A percentile compares a stretch with the other conserved stretches of the same genome.
Conservation (phyloP, 495 filamentous ascomycete genomes). For the Penicillium cinerascens region DNA sequence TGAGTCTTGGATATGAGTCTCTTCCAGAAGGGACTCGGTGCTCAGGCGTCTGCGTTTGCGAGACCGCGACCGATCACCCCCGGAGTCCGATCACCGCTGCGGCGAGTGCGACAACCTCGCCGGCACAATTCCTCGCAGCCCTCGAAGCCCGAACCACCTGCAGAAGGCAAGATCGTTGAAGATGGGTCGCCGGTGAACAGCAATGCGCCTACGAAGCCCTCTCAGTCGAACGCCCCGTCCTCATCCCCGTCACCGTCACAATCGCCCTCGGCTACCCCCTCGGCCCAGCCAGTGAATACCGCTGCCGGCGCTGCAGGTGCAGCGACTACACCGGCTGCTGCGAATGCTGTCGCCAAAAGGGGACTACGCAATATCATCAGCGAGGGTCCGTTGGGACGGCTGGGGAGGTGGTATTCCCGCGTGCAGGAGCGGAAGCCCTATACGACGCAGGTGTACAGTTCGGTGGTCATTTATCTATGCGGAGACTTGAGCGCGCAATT, state of each 20-base stretch:
- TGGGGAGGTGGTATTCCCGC: slow-evolving; percentile 58
- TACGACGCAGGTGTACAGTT: slow-evolving; percentile 69
- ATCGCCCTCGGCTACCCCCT: neutral
- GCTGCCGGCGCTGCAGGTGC: slow-evolving; percentile 16
- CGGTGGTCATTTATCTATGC: slow-evolving; percentile 72
- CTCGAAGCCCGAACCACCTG: slow-evolving; percentile 9
- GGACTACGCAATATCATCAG: slow-evolving; percentile 59
- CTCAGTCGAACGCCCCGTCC: neutral
- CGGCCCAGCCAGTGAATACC: slow-evolving; percentile 4
- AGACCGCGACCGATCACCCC: slow-evolving; percentile 19
- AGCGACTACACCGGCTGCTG: slow-evolving; percentile 27
- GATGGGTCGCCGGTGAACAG: slow-evolving; percentile 5
- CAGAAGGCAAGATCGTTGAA: slow-evolving; percentile 1
- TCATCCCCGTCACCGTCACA: neutral
- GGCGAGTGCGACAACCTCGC: slow-evolving; percentile 24
- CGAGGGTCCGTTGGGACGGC: slow-evolving; percentile 41
- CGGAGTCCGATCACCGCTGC: slow-evolving; percentile 16
- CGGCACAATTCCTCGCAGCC: slow-evolving; percentile 25
- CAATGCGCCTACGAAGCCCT: neutral
- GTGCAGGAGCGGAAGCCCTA: slow-evolving; percentile 69
- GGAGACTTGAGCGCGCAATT: slow-evolving; percentile 80
- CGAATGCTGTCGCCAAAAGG: slow-evolving; percentile 45
- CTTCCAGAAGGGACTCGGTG: slow-evolving; percentile 16
- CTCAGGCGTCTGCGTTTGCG: slow-evolving; percentile 11
- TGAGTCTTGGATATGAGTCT: slow-evolving; percentile 18